Conservation (phyloP, 805 yeast genomes). For the Grigorovia yakushimaensis region DNA sequence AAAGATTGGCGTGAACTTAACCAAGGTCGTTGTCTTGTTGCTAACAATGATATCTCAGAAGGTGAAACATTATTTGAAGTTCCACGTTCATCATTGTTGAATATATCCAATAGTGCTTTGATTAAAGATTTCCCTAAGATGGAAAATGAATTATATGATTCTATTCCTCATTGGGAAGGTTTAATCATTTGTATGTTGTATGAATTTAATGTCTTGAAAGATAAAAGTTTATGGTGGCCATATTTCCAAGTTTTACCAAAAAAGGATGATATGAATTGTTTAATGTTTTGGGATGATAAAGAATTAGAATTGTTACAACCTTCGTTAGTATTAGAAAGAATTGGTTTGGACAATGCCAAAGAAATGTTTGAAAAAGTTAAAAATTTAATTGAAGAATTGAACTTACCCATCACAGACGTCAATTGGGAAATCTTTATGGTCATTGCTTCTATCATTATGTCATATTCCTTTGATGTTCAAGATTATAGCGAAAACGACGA, state of each 20-base stretch:
- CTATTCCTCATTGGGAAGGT: conserved; percentile 63
- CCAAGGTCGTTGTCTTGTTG: conserved; percentile 76
- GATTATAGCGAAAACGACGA: conserved; percentile 26
- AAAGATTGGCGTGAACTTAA: conserved; percentile 46
- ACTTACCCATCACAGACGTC: conserved; percentile 18
- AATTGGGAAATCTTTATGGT: conserved; percentile 53
- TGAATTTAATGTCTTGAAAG: conserved; percentile 41
- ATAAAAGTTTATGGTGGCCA: conserved; percentile 50
- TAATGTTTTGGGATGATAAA: conserved; percentile 69
- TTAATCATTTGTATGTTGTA: conserved; percentile 58
- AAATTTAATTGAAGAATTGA: conserved; percentile 12
- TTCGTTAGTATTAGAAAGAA: conserved; percentile 55
- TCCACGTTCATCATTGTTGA: conserved; percentile 49
- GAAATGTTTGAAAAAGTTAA: conserved; percentile 41
- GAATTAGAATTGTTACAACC: conserved; percentile 55
- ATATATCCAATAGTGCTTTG: conserved; percentile 48
- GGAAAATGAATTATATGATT: conserved; percentile 29
- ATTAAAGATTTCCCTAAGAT: conserved; percentile 26
- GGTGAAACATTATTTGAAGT: conserved; percentile 63
- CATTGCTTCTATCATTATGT: conserved; percentile 73
- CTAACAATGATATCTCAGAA: conserved; percentile 45
- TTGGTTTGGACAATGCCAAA: conserved; percentile 62
- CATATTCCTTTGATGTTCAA: conserved; percentile 84
- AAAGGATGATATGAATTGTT: conserved; percentile 40
- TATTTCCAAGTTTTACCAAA: conserved; percentile 68